A percentile compares a stretch with the other conserved stretches of the same genome.
These are phyloP conservation scores for Boletus semigastroideus DNA, from an alignment of 1,284 basidiomycete species.

Conservation along the genomic window DNA sequence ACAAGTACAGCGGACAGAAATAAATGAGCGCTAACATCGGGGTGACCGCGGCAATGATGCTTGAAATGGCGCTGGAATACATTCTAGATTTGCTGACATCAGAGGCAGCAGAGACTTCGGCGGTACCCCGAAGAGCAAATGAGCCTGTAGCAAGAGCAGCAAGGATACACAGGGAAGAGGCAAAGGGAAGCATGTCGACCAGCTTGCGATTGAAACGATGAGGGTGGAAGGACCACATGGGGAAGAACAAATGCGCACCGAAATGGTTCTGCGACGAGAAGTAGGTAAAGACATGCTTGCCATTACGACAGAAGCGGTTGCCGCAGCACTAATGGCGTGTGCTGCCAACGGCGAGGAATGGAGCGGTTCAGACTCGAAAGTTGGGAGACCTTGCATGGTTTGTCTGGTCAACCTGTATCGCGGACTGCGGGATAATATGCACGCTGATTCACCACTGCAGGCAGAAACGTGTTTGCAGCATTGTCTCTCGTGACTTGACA, in stretches of 20 bases:
- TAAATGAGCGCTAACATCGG: conserved; percentile 49
- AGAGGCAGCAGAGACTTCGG: conserved; percentile 13
- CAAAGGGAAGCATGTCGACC: conserved; percentile 38
- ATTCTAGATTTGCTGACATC: conserved; percentile 33
- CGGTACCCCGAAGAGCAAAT: conserved; percentile 27
- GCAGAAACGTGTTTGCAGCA: conserved; percentile 35
- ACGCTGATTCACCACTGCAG: conserved; percentile 24
- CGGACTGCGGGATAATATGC: conserved; percentile 16
- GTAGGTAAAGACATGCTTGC: conserved; percentile 31
- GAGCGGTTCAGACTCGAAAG: conserved; percentile 30
- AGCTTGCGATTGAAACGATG: conserved; percentile 26
- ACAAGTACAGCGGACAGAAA: conserved; percentile 46
- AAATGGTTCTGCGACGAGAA: conserved; percentile 29
- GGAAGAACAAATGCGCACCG: conserved; percentile 25
- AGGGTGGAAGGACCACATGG: conserved; percentile 17
- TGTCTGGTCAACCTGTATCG: conserved; percentile 18
- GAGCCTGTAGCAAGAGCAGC: conserved; percentile 36
- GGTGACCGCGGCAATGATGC: conserved; percentile 45
- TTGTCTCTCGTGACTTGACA: conserved; percentile 22
- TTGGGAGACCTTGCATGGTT: conserved; percentile 35
- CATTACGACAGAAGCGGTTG: conserved; percentile 33
- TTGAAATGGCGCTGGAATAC: conserved; percentile 40
- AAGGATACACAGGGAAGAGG: conserved; percentile 33
- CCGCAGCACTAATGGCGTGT: conserved; percentile 33
- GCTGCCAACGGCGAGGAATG: conserved; percentile 29